Evolutionary conservation across 208 protist species (phyloP).

Genomic region (Trypanosoma grayi): DNA sequence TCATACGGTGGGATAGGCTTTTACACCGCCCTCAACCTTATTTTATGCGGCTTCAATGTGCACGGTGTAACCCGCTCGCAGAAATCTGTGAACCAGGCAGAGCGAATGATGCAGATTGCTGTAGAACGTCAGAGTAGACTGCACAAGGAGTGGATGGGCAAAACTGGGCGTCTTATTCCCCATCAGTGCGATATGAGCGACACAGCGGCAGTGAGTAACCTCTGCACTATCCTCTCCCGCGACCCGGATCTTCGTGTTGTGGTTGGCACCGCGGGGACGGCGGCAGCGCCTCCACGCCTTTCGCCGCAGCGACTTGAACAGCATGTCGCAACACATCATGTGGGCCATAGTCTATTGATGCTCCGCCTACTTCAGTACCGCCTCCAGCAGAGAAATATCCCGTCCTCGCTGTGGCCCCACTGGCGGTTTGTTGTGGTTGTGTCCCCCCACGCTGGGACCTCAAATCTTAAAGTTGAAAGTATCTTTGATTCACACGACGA

Average conservation of each 20-base stretch:
- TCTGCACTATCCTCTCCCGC: slow-evolving; percentile 33
- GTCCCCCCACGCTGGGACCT: slow-evolving; percentile 37
- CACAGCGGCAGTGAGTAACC: slow-evolving; percentile 37
- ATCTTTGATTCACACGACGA: slow-evolving; percentile 35
- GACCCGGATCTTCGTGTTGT: slow-evolving; percentile 56
- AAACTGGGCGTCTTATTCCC: slow-evolving; percentile 38
- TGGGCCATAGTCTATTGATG: slow-evolving; percentile 57
- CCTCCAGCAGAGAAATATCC: slow-evolving; percentile 13
- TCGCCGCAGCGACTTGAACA: slow-evolving; percentile 52
- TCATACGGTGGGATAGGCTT: slow-evolving; percentile 71
- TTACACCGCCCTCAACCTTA: slow-evolving; percentile 59
- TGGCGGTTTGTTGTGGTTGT: slow-evolving; percentile 58
- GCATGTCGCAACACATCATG: slow-evolving; percentile 55
- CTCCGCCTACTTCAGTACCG: slow-evolving; percentile 49
- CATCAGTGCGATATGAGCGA: slow-evolving; percentile 68
- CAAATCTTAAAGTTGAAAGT: slow-evolving; percentile 26
- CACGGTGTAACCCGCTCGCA: slow-evolving; percentile 47
- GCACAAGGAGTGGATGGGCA: slow-evolving; percentile 56
- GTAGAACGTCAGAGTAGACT: slow-evolving; percentile 52
- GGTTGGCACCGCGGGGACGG: slow-evolving; percentile 48
- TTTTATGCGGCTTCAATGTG: slow-evolving; percentile 71
- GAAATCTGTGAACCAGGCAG: slow-evolving; percentile 25
- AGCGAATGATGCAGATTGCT: slow-evolving; percentile 39
- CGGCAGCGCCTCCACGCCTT: slow-evolving; percentile 33
- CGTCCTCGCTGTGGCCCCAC: slow-evolving; percentile 11